Base-by-base conservation (phyloP, 768 basidiomycete genomes). In the Lactarius evosmus region DNA sequence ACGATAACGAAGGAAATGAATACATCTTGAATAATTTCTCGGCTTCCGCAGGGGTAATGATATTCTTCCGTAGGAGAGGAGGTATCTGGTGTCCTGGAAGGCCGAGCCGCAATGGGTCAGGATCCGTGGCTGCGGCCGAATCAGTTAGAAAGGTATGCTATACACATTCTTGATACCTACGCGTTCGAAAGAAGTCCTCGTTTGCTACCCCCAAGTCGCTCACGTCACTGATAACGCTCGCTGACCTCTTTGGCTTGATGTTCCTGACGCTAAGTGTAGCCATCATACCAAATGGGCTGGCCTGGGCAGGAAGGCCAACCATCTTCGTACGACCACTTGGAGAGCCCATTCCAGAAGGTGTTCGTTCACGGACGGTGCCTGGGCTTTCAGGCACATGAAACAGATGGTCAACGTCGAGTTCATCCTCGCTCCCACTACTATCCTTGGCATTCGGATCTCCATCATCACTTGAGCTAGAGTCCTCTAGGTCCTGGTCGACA, bases 251-350 rank as follows among this genome's bases (percentile, higher is more conserved):
- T 62, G 56, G 14, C 58, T 63, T 64, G 54, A 64, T 50, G 56
- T 76, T 79, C 71, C 78, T 81, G 67, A 89, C 73, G 56, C 79
- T 78, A 66, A 91, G 74, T 7, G 80, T 78, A n/a, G 86, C 87
- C 74, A 93, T 87, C 63, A 93, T 72, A n/a, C 91, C 90, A 70
- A 86, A 87, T 8, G 90, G 89, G 27, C 82, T 78, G 0, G 85
- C 86, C 61, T 80, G 83, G 46, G 75, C 81, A 2, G 88, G 88
- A 19, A 90, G 73, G 61, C 81, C 80, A 36, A 82, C 83, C 22
- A 82, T 80, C 69, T 81, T 85, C 38, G 75, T 70, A n/a, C 74
- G 73, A 33, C 72, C 75, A 11, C 70, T 75, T 9, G 60, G 62
- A 56, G 72, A 67, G 38, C 78, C 73, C 70, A 56, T 60, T 38